Evolutionary conservation across 148 eudicot genomes (phyloP).

Genomic region (Rhododendron molle): DNA sequence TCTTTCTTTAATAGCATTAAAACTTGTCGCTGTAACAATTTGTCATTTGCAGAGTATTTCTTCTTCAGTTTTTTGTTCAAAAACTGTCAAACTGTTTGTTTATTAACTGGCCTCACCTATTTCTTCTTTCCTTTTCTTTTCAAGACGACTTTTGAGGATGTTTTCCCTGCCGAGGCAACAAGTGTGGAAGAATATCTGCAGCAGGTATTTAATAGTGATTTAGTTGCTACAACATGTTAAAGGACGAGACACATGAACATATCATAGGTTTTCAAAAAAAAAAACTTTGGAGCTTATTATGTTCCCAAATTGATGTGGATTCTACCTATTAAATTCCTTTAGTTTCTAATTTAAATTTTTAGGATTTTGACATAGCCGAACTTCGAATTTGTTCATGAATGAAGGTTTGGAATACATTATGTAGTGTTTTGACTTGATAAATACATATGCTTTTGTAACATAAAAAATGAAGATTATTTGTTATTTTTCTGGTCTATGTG

Average conservation of each 20-base stretch:
- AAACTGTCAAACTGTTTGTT: background rate
- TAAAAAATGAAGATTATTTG: background rate
- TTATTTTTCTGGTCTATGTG: background rate
- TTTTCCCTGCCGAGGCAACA: conserved; percentile 97
- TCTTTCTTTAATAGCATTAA: background rate
- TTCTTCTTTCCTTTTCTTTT: conserved; percentile 9
- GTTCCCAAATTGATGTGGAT: background rate
- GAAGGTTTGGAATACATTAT: background rate
- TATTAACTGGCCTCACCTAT: background rate
- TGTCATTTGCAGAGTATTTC: background rate
- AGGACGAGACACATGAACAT: background rate
- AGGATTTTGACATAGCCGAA: background rate
- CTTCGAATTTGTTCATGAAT: background rate
- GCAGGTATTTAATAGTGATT: conserved; percentile 47
- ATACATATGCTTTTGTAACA: background rate
- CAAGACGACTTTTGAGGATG: conserved; percentile 94
- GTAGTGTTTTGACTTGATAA: background rate
- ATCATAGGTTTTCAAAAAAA: background rate
- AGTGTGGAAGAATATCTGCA: conserved; percentile 87
- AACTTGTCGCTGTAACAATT: background rate
- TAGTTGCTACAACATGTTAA: background rate
- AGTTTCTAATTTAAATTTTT: background rate
- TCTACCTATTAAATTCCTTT: background rate
- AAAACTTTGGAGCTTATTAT: background rate
- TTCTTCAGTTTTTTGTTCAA: background rate